phyloP scores from a whole-genome alignment of 2,329 filamentous ascomycete genomes.

The Blastomyces gilchristii region DNA sequence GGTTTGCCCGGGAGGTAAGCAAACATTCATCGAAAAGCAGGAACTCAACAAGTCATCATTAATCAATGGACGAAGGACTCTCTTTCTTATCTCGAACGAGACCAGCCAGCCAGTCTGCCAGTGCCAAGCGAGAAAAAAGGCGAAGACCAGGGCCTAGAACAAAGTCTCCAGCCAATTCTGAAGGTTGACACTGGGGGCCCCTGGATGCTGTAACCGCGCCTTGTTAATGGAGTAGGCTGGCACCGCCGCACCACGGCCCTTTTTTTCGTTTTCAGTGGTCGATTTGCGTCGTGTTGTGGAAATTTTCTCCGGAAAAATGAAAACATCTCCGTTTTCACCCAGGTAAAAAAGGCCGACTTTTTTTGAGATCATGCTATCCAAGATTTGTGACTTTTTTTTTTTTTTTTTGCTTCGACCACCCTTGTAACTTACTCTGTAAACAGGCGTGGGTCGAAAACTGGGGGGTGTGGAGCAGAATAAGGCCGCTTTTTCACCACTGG shows the following conservation, averaged over 20 bases:
- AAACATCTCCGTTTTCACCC: too few species aligned
- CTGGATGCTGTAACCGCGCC: not conserved
- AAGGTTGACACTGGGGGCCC: not conserved
- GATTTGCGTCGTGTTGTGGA: too few species aligned
- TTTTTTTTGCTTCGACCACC: too few species aligned
- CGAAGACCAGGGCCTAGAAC: conserved; percentile 1
- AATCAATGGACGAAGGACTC: not conserved
- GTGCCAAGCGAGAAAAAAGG: not conserved
- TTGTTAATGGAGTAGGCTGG: not conserved
- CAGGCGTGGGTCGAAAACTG: not conserved
- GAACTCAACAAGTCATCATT: not conserved
- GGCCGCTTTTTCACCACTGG: not conserved
- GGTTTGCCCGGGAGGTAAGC: not conserved
- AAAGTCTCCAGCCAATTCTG: not conserved
- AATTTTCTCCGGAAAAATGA: too few species aligned
- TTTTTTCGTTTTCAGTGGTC: too few species aligned
- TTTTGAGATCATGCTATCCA: too few species aligned
- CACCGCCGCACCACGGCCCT: too few species aligned
- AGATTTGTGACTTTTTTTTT: too few species aligned
- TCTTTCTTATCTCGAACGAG: too few species aligned
- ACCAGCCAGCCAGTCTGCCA: not conserved
- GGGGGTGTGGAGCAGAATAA: not conserved
- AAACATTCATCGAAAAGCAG: not conserved
- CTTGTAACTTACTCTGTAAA: not conserved
- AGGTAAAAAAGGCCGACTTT: too few species aligned